These are phyloP conservation scores for Calonectria honghensis DNA, from an alignment of 2,329 filamentous ascomycete genomes.

Conservation along the genomic window DNA sequence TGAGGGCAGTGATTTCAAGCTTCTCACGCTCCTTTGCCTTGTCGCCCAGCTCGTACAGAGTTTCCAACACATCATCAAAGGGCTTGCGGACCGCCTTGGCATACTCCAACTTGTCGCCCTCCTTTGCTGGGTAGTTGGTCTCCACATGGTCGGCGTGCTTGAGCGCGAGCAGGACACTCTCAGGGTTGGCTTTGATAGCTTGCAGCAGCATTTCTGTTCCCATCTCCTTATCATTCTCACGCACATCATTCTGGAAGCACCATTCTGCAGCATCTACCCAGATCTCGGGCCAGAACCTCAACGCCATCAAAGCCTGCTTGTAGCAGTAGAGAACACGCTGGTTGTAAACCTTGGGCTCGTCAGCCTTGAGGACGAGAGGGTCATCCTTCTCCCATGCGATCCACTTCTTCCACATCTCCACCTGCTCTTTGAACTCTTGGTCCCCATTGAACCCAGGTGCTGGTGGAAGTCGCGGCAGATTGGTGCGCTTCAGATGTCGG, in stretches of 20 bases:
- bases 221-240: conserved; percentile 74
- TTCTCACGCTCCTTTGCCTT: conserved; percentile 80
- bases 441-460: conserved; percentile 91
- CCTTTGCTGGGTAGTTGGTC: conserved; percentile 83
- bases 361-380: conserved; percentile 87
- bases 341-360: conserved; percentile 85
- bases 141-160: conserved; percentile 93
- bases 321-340: conserved; percentile 91
- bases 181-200: conserved; percentile 92
- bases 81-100: conserved; percentile 87
- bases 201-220: conserved; percentile 87
- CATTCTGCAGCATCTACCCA: conserved; percentile 97
- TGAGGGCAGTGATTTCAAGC: conserved; percentile 73
- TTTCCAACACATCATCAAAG: conserved; percentile 87
- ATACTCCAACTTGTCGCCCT: conserved; percentile 85
- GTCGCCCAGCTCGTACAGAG: conserved; percentile 90
- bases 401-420: conserved; percentile 94
- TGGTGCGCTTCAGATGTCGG: conserved; percentile 83
- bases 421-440: conserved; percentile 87
- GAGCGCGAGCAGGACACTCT: conserved; percentile 92
- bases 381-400: conserved; percentile 97
- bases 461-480: conserved; percentile 87
- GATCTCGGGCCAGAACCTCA: conserved; percentile 95
- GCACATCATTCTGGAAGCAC: conserved; percentile 86
- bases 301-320: conserved; percentile 93